A percentile compares a stretch with the other conserved stretches of the same genome.
These are phyloP conservation scores for Amaranthus hypochondriacus DNA, from an alignment of 148 eudicot genomes.

Conservation along the genomic window DNA sequence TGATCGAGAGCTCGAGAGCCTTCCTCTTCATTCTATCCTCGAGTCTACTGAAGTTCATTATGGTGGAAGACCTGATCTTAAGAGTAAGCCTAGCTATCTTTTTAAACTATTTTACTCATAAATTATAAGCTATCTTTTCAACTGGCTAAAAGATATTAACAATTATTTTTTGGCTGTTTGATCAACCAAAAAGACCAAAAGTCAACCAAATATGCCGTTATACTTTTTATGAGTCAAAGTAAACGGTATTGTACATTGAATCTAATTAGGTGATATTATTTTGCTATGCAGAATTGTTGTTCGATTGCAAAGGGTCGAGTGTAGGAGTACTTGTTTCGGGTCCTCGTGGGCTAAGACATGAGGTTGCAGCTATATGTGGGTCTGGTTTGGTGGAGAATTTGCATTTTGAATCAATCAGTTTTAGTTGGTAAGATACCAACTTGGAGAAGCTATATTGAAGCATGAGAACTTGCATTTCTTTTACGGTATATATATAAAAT, in stretches of 20 bases:
- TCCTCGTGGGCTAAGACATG: slow-evolving; percentile 67
- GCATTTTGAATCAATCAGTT: slow-evolving; percentile 84
- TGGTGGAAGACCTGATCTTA: slow-evolving; percentile 81
- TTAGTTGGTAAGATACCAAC: slow-evolving; percentile 59
- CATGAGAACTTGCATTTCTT: neutral
- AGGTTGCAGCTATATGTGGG: slow-evolving; percentile 73
- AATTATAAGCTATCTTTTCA: too few relatives aligned
- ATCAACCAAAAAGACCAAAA: too few relatives aligned
- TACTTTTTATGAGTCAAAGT: too few relatives aligned
- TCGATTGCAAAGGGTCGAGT: slow-evolving; percentile 52
- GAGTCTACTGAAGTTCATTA: slow-evolving; percentile 56
- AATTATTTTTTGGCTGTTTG: too few relatives aligned
- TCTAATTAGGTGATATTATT: neutral
- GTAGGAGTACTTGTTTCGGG: slow-evolving; percentile 74
- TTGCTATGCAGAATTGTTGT: slow-evolving; percentile 44
- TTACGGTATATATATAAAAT: neutral
- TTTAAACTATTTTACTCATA: too few relatives aligned
- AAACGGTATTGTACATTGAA: too few relatives aligned
- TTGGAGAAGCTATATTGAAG: neutral
- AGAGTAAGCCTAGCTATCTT: slow-evolving; percentile 47
- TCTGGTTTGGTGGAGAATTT: slow-evolving; percentile 61
- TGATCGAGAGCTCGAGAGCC: slow-evolving; percentile 77
- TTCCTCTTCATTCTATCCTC: slow-evolving; percentile 51
- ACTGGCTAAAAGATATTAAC: too few relatives aligned
- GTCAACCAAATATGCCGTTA: too few relatives aligned